Percentiles rank a stretch among this genome's conserved stretches.
Evolutionary conservation across 306 rosid genomes (phyloP).

Genomic region (Cicer cuneatum): DNA sequence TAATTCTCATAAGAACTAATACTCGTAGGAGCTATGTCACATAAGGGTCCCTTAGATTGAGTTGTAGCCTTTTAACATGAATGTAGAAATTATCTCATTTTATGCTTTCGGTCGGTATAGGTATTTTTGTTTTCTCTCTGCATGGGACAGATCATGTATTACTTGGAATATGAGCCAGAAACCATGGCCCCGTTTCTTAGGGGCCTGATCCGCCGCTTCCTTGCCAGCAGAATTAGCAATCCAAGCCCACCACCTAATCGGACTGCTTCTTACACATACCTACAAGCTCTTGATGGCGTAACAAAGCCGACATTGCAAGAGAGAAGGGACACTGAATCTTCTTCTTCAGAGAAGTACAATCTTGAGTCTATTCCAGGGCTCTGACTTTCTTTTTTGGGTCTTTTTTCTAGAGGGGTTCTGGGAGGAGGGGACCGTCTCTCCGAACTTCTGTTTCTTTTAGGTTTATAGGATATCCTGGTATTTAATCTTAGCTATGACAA

Average conservation of each 20-base stretch:
- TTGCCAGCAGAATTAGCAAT: slow-evolving; percentile 93
- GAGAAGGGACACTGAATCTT: slow-evolving; percentile 50
- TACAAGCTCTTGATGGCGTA: slow-evolving; percentile 67
- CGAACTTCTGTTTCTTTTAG: slow-evolving; percentile 26
- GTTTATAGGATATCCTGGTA: slow-evolving; percentile 23
- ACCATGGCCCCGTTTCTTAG: slow-evolving; percentile 96
- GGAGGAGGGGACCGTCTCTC: background rate
- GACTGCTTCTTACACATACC: slow-evolving; percentile 63
- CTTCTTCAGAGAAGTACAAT: slow-evolving; percentile 67
- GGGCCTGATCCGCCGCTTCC: slow-evolving; percentile 92
- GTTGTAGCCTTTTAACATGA: slow-evolving; percentile 1
- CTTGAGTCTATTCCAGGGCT: slow-evolving; percentile 97
- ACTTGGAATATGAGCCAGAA: slow-evolving; percentile 89
- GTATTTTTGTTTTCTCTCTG: slow-evolving; percentile 80
- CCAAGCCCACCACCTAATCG: slow-evolving; percentile 57
- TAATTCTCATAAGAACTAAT: too few relatives aligned
- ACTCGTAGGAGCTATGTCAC: slow-evolving; percentile 1
- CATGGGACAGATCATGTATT: slow-evolving; percentile 99
- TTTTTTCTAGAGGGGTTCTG: background rate
- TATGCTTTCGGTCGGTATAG: slow-evolving; percentile 52
- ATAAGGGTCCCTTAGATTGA: slow-evolving; percentile 15
- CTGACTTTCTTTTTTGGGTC: slow-evolving; percentile 38
- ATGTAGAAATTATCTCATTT: slow-evolving; percentile 30
- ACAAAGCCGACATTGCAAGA: slow-evolving; percentile 58
- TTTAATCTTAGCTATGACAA: slow-evolving; percentile 6